A percentile compares a stretch with the other conserved stretches of the same genome.
Conservation (phyloP, 371 early-diverging fungal genomes). For the Lichtheimia corymbifera region DNA sequence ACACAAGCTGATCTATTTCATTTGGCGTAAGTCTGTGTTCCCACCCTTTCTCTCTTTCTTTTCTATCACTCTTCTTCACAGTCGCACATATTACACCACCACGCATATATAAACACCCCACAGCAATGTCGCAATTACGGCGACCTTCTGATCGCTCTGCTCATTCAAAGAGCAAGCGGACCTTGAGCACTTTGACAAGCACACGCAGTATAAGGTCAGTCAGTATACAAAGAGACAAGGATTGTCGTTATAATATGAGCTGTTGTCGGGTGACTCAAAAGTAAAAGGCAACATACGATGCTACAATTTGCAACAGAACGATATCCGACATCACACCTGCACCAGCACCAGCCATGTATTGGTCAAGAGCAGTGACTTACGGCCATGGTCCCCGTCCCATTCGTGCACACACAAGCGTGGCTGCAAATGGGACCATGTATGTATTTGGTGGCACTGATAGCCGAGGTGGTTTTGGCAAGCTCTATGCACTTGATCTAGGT, state of each 20-base stretch:
- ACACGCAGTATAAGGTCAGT: no score
- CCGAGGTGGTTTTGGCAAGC: slow-evolving; percentile 66
- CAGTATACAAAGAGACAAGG: no score
- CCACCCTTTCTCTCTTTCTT: slow-evolving; percentile 3
- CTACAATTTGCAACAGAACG: not conserved
- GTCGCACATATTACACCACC: no score
- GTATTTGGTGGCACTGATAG: slow-evolving; percentile 88
- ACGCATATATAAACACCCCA: not conserved
- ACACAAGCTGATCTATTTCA: no score
- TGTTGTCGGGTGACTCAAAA: not conserved
- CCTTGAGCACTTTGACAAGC: no score
- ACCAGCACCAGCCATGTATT: slow-evolving; percentile 87
- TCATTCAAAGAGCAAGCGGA: not conserved
- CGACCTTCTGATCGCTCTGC: not conserved
- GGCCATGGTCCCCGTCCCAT: slow-evolving; percentile 69
- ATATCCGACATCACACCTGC: slow-evolving; percentile 25
- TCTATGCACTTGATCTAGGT: slow-evolving; percentile 82
- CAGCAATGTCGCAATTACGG: not conserved
- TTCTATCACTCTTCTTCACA: not conserved
- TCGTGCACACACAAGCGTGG: slow-evolving; percentile 79
- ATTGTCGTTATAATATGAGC: not conserved
- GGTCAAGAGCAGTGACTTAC: slow-evolving; percentile 65
- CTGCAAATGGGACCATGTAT: slow-evolving; percentile 74
- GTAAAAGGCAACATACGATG: not conserved
- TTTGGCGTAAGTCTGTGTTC: not conserved